phyloP scores from a whole-genome alignment of 1,284 basidiomycete species.

The Ganoderma boninense region DNA sequence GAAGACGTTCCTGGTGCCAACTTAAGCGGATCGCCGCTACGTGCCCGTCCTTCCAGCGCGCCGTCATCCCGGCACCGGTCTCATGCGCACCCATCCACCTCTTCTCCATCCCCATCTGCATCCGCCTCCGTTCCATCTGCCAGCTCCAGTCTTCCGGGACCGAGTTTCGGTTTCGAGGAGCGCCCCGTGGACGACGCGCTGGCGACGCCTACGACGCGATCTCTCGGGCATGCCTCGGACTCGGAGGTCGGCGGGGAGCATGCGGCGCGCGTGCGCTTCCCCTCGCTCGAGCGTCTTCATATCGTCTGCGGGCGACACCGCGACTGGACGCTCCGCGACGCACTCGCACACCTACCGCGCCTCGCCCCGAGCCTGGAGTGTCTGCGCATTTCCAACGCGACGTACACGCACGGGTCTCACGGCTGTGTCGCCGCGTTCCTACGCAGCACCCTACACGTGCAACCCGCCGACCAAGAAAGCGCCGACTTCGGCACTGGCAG shows the following conservation, averaged over 20 bases:
- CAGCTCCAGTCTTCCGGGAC: background rate
- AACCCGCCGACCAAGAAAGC: background rate
- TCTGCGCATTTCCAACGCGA: slow-evolving; percentile 31
- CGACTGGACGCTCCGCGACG: slow-evolving; percentile 27
- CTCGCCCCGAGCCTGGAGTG: slow-evolving; percentile 28
- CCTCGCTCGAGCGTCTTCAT: slow-evolving; percentile 31
- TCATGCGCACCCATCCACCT: background rate
- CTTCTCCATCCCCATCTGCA: background rate
- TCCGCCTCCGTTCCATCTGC: background rate
- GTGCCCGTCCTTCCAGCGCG: background rate
- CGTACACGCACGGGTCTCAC: slow-evolving; percentile 27
- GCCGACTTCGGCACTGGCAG: too few relatives aligned
- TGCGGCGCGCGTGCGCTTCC: slow-evolving; percentile 18
- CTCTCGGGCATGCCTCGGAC: background rate
- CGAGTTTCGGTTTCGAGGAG: background rate
- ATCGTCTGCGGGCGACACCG: slow-evolving; percentile 29
- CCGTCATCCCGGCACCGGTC: background rate
- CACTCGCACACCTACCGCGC: slow-evolving; percentile 23
- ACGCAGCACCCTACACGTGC: slow-evolving; percentile 13
- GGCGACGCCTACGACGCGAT: slow-evolving; percentile 10
- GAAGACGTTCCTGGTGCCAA: background rate
- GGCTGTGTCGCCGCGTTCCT: slow-evolving; percentile 26
- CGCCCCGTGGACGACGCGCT: background rate
- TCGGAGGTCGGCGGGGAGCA: background rate
- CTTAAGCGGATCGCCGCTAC: background rate